Conservation (phyloP, 257 asterid genomes). For the Paraleonurus japonicus region DNA sequence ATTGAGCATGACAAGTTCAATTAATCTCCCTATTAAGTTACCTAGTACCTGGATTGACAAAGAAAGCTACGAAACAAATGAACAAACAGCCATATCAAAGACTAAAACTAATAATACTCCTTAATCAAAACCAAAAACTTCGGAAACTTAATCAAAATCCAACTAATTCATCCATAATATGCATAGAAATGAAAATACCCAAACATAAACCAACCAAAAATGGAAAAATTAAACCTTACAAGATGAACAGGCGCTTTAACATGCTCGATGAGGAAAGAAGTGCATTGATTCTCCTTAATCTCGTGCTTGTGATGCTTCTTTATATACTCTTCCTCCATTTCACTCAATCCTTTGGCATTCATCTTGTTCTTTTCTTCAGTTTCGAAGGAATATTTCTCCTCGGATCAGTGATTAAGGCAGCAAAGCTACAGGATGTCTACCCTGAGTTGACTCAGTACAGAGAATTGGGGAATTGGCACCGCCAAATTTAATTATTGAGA, state of each 20-base stretch:
- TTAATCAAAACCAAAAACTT: not conserved
- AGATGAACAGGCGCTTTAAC: constrained; percentile 73
- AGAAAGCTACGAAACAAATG: not conserved
- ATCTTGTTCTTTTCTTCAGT: constrained; percentile 1
- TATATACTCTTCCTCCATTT: constrained; percentile 44
- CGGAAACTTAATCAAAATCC: not conserved
- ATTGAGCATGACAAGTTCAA: not conserved
- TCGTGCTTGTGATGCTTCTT: constrained; percentile 60
- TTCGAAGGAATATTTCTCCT: not conserved
- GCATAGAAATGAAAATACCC: not conserved
- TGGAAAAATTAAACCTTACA: constrained; percentile 29
- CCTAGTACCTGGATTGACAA: not conserved
- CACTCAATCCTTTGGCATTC: constrained; percentile 49
- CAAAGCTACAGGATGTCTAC: not conserved
- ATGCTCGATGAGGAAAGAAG: constrained; percentile 61
- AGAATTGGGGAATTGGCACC: constrained; percentile 13
- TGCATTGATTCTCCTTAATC: constrained; percentile 61
- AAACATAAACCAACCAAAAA: not conserved
- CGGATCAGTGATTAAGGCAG: constrained; percentile 20
- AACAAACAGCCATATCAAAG: not conserved
- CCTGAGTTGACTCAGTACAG: constrained; percentile 32
- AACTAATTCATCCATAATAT: not conserved
- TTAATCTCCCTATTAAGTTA: not conserved
- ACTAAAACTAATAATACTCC: not conserved
- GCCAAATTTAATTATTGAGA: constrained; percentile 20